Conservation (phyloP, 2,329 filamentous ascomycete species). For the Ophiostoma angusticollis region DNA sequence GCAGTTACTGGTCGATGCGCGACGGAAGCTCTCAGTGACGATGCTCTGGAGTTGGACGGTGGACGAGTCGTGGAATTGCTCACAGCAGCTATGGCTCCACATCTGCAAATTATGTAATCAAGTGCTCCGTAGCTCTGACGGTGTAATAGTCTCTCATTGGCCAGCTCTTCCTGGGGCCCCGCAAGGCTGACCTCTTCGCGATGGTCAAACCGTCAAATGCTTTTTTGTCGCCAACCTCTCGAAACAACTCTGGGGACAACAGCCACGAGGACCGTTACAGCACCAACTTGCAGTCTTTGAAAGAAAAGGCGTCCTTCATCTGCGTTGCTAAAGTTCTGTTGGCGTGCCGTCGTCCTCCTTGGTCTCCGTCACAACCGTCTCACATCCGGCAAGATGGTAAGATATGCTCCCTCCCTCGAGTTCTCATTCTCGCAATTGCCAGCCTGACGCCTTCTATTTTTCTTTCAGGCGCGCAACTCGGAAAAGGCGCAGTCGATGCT, state of each 20-base stretch:
- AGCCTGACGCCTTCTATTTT: neutral
- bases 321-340: neutral
- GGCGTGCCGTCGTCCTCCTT: neutral
- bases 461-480: conserved; percentile 71
- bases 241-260: neutral
- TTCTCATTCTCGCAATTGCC: conserved; percentile 1
- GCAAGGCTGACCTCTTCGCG: neutral
- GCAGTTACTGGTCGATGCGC: no score
- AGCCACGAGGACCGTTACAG: no score
- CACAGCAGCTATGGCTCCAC: no score
- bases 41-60: no score
- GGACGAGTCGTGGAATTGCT: no score
- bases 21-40: no score
- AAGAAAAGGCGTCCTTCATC: no score
- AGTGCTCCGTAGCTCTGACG: neutral
- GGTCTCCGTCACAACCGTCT: neutral
- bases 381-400: neutral
- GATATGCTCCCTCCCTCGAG: conserved; percentile 7
- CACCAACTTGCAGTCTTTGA: no score
- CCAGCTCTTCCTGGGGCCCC: neutral
- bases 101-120: no score
- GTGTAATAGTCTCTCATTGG: neutral
- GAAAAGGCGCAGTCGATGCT: conserved; percentile 99
- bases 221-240: neutral
- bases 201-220: no score